phyloP scores from a whole-genome alignment of 805 yeast species.

The Clavispora asparagi region DNA sequence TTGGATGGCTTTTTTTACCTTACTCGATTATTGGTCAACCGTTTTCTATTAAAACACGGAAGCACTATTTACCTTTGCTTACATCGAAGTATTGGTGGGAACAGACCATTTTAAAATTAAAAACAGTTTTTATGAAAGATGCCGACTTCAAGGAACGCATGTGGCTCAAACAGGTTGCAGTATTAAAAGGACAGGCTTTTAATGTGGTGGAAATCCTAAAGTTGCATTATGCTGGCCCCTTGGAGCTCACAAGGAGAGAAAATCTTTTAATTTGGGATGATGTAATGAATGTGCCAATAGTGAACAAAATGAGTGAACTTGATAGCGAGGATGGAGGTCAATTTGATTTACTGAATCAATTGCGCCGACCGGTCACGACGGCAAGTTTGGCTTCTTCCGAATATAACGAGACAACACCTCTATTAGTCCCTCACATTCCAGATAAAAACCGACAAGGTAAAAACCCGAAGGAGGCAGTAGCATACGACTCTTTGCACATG shows the following conservation, averaged over 20 bases:
- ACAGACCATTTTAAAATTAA: constrained; percentile 43
- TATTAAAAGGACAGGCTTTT: constrained; percentile 73
- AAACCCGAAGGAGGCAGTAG: neutral
- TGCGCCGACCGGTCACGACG: neutral
- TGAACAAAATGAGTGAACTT: neutral
- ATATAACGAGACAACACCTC: constrained; percentile 1
- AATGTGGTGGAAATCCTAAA: constrained; percentile 65
- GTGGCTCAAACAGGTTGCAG: constrained; percentile 66
- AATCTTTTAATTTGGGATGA: constrained; percentile 58
- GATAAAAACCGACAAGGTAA: neutral
- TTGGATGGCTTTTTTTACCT: constrained; percentile 73
- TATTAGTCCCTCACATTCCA: neutral
- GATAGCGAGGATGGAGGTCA: neutral
- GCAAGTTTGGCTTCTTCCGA: neutral
- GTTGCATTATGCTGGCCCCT: constrained; percentile 54
- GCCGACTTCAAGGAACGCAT: constrained; percentile 58
- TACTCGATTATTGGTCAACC: constrained; percentile 61
- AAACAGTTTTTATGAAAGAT: constrained; percentile 49
- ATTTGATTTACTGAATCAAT: neutral
- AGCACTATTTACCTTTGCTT: constrained; percentile 51
- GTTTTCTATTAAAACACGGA: constrained; percentile 50
- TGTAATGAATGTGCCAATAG: constrained; percentile 50
- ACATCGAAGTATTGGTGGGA: constrained; percentile 72
- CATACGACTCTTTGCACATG: constrained; percentile 5
- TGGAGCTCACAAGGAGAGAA: constrained; percentile 58